Percentiles rank a stretch among this genome's conserved stretches.
Evolutionary conservation across 371 early-diverging fungal species (phyloP).

Genomic region (Lichtheimia ornata): DNA sequence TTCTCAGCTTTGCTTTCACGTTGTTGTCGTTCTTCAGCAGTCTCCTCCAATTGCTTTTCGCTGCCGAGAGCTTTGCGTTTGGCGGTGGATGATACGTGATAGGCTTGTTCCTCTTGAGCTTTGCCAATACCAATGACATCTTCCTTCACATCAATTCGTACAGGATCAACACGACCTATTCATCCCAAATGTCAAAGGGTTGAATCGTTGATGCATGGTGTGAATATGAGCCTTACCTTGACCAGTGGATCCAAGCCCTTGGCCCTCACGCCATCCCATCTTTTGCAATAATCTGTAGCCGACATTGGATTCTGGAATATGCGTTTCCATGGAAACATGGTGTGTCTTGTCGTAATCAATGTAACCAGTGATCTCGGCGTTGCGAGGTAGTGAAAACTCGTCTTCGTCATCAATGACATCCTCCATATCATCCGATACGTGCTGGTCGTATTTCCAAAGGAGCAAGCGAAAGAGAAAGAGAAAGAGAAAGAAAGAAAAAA

Average conservation of each 20-base stretch:
- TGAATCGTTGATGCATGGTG: neutral
- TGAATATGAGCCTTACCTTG: conserved; percentile 2
- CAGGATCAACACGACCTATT: conserved; percentile 68
- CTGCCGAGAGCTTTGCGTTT: conserved; percentile 60
- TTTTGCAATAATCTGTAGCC: conserved; percentile 38
- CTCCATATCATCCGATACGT: no score
- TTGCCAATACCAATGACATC: conserved; percentile 70
- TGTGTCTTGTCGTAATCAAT: conserved; percentile 16
- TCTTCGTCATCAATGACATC: conserved; percentile 1
- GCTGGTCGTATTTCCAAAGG: no score
- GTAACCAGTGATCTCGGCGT: conserved; percentile 17
- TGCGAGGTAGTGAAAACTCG: conserved; percentile 19
- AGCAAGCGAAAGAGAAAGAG: no score
- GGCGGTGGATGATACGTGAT: conserved; percentile 57
- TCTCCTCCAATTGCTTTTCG: conserved; percentile 70
- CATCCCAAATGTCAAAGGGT: neutral
- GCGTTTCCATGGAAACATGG: conserved; percentile 16
- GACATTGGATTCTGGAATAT: conserved; percentile 26
- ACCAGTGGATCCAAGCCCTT: conserved; percentile 31
- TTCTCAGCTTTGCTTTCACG: conserved; percentile 53
- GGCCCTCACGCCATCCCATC: conserved; percentile 50
- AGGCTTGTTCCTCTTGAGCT: conserved; percentile 55
- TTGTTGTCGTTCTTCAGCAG: conserved; percentile 45
- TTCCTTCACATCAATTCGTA: conserved; percentile 59
- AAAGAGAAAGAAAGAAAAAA: no score